Evolutionary conservation across 2,329 filamentous ascomycete genomes (phyloP), one percentile per base, ranked within the genome.

Genomic region (Colletotrichum scovillei): DNA sequence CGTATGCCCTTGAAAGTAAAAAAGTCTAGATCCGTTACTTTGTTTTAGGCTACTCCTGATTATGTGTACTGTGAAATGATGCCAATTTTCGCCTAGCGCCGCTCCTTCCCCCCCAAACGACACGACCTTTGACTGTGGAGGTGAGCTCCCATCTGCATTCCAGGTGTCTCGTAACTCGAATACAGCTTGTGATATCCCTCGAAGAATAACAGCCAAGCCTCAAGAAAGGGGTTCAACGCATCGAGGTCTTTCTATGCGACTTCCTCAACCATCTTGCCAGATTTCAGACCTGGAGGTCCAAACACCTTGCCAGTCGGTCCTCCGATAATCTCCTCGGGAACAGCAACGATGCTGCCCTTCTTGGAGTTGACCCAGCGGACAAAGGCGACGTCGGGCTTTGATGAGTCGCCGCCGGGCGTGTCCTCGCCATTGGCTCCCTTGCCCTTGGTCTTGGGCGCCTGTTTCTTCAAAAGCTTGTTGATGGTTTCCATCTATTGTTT

Each of bases 391-490:
- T 90, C 87, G 0, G 91, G 84, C 75, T 85, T 89, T 49, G 85
- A 84, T 2, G 80, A 76, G 2, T 87, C 86, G 1, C 81, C 83
- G 63, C 88, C 88, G 8, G 86, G 85, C 2, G 84, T 85, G 11
- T 85, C 87, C 12, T 88, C 88, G 42, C 86, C 88, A 67, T 77
- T 85, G 70, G 77, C 80, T 38, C 81, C 87, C 76, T 88, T 89
- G 75, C 87, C 85, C 76, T 89, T 92, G 69, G 90, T 90, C 82
- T 96, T 95, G 28, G 94, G 92, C 1, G 94, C 93, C 81, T 95
- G 94, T 80, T 95, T 95, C 82, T 95, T 95, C 65, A 97, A 90
- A 2, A 97, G 90, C 78, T 95, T 95, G 86, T 97, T 95, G 88
- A 97, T 96, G 0, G 94, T 97, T 86, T 96, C 94, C 89, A 95